Evolutionary conservation across 139 green algal genomes (phyloP), one percentile per base, ranked within the genome.

Genomic region (Auxenochlorella pyrenoidosa): DNA sequence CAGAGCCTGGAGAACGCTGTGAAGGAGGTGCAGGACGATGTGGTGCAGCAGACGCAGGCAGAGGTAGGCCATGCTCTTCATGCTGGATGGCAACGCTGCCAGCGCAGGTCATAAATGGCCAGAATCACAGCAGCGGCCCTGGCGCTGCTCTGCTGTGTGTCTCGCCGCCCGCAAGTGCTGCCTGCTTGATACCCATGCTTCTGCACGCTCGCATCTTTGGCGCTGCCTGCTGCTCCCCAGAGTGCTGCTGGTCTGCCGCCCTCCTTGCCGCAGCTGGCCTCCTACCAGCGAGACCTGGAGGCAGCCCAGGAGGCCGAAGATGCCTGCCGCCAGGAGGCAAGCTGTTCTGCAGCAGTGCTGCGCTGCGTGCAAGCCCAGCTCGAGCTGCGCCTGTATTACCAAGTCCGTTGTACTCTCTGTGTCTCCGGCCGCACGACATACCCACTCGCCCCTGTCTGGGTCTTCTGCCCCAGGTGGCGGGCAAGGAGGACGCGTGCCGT

Each of bases 1-100:
- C 66, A 86, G 82, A 79, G 34, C 6, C 34, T 86, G 82, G 82
- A 79, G 66, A 47, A 24, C 22, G 68, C 82, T 21, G 68, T 60
- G n/a, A 44, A 51, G 47, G 82, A 86, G 68, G 68, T 70, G 43
- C 28, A 79, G 22, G 43, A 85, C 18, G 80, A 85, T n/a, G 44
- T 40, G 18, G 60, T 85, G 28, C 34, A 51, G 28, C 60, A 66
- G 60, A 85, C 80, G 2, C 80, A 85, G 80, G 80, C 80, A 12
- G 60, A 73, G 66, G 66, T 73, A 24, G 54, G 54, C 15, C 54
- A 63, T 4, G 47, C 47, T 18, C 47, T 10, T 18, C 47, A 18
- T 54, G 6, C 8, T 10, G 10, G 47, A 6, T 54, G 47, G 47
- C 47, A 54, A 10, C 47, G 47, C 47, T 54, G 6, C 47, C 47